A percentile compares a stretch with the other conserved stretches of the same genome.
These are phyloP conservation scores for Phyllosticta paracitricarpa DNA, from an alignment of 2,329 filamentous ascomycete genomes.

Conservation along the genomic window DNA sequence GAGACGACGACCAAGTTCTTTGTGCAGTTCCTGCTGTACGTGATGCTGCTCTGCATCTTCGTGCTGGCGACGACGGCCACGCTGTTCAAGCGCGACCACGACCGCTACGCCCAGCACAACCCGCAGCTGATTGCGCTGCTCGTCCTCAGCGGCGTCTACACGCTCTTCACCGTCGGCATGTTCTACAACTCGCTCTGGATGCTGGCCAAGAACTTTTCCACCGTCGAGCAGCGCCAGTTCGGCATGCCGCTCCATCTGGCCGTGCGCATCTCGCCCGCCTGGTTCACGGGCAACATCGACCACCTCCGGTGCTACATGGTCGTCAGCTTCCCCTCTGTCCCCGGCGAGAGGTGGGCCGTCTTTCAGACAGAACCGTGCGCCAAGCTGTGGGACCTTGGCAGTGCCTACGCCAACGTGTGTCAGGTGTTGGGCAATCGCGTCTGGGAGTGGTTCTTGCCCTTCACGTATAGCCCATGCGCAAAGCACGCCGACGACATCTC, in stretches of 20 bases:
- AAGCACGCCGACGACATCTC: constrained; percentile 56
- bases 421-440: constrained; percentile 65
- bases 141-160: constrained; percentile 60
- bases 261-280: constrained; percentile 51
- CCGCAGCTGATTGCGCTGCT: constrained; percentile 57
- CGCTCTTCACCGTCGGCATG: constrained; percentile 74
- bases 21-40: constrained; percentile 73
- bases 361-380: constrained; percentile 62
- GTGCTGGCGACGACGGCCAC: constrained; percentile 54
- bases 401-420: constrained; percentile 56
- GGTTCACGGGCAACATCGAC: constrained; percentile 7
- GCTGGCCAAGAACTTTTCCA: constrained; percentile 65
- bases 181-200: constrained; percentile 60
- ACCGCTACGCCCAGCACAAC: constrained; percentile 41
- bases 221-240: constrained; percentile 57
- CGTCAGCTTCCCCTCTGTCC: constrained; percentile 11
- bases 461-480: constrained; percentile 64
- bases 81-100: constrained; percentile 39
- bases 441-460: constrained; percentile 71
- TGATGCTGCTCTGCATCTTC: constrained; percentile 55
- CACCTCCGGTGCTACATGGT: constrained; percentile 2
- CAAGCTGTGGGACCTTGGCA: constrained; percentile 76
- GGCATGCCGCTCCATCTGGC: constrained; percentile 57
- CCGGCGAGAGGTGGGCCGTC: constrained; percentile 59
- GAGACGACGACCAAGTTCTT: constrained; percentile 90